Conservation (phyloP, 495 filamentous ascomycete species). For the Trichocladium uniseriatum region DNA sequence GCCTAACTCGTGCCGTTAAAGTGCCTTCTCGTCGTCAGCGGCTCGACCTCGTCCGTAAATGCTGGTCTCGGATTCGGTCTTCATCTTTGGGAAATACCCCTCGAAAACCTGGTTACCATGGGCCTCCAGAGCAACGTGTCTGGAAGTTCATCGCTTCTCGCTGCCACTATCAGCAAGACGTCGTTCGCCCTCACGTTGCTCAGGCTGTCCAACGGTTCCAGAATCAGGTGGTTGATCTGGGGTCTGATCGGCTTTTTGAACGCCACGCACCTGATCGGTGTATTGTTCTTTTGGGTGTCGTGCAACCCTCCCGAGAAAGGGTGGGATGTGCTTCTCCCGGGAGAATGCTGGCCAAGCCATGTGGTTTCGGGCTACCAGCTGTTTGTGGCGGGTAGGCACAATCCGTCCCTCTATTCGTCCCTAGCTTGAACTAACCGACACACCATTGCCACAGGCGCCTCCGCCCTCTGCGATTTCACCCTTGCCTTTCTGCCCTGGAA, state of each 20-base stretch:
- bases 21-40: slow-evolving; percentile 12
- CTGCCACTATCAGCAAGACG: slow-evolving; percentile 26
- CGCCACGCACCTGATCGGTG: slow-evolving; percentile 29
- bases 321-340: slow-evolving; percentile 20
- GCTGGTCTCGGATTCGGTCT: slow-evolving; percentile 15
- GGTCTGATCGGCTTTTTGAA: slow-evolving; percentile 30
- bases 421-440: neutral
- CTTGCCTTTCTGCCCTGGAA: slow-evolving; percentile 21
- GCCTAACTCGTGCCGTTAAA: no score
- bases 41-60: slow-evolving; percentile 1
- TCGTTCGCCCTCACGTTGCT: slow-evolving; percentile 29
- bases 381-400: slow-evolving; percentile 10
- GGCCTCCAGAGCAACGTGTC: slow-evolving; percentile 14
- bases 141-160: slow-evolving; percentile 18
- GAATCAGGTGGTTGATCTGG: slow-evolving; percentile 17
- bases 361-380: slow-evolving; percentile 7
- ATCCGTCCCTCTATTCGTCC: slow-evolving; percentile 1
- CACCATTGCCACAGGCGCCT: slow-evolving; percentile 12
- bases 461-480: slow-evolving; percentile 19
- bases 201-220: slow-evolving; percentile 18
- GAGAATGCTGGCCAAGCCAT: slow-evolving; percentile 28
- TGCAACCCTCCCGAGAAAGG: slow-evolving; percentile 31
- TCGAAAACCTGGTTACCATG: slow-evolving; percentile 10
- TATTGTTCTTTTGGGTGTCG: slow-evolving; percentile 31
- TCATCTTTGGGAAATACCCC: slow-evolving; percentile 2